phyloP scores from a whole-genome alignment of 192 early-diverging fungal genomes.

The Bifiguratus adelaidae region DNA sequence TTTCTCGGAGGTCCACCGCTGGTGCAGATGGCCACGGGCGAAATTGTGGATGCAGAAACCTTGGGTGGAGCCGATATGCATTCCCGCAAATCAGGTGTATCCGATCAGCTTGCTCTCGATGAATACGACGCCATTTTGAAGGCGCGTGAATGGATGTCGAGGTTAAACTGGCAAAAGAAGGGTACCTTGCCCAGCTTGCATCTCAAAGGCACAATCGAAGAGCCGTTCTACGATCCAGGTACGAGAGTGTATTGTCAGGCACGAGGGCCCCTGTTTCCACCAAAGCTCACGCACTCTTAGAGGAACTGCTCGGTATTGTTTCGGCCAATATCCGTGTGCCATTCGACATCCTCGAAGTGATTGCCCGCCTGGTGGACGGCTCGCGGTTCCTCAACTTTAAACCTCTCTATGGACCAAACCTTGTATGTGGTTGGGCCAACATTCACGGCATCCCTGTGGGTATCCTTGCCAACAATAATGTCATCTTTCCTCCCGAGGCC shows the following conservation, averaged over 20 bases:
- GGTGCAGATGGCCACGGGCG: slow-evolving; percentile 60
- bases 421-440: slow-evolving; percentile 51
- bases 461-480: slow-evolving; percentile 56
- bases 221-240: slow-evolving; percentile 44
- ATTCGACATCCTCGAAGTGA: slow-evolving; percentile 53
- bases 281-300: slow-evolving; percentile 10
- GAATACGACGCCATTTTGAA: slow-evolving; percentile 50
- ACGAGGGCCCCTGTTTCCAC: no score
- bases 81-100: slow-evolving; percentile 47
- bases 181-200: slow-evolving; percentile 35
- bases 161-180: slow-evolving; percentile 42
- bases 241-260: background rate
- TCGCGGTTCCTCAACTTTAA: slow-evolving; percentile 55
- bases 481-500: slow-evolving; percentile 49
- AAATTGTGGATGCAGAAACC: slow-evolving; percentile 49
- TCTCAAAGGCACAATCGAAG: slow-evolving; percentile 32
- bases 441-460: slow-evolving; percentile 53
- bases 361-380: slow-evolving; percentile 54
- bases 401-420: slow-evolving; percentile 50
- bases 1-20: slow-evolving; percentile 58
- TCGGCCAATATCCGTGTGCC: slow-evolving; percentile 53
- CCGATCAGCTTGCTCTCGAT: slow-evolving; percentile 49
- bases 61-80: slow-evolving; percentile 65
- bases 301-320: slow-evolving; percentile 53
- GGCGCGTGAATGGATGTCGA: slow-evolving; percentile 49